phyloP scores from a whole-genome alignment of 1,139 yeast species.

The Taphrina wiesneri region DNA sequence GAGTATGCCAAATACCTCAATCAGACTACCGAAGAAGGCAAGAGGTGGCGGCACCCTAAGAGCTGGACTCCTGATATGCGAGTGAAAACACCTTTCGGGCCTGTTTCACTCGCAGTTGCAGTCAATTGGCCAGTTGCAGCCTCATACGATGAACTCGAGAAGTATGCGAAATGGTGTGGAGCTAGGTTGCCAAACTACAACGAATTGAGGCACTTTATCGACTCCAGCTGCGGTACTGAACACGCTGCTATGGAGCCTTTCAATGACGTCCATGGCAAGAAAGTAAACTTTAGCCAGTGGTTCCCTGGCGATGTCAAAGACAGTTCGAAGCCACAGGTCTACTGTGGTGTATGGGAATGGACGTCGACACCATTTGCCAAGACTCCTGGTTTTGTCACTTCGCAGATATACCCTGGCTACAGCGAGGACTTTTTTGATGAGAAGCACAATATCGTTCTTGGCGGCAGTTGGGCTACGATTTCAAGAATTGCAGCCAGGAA shows the following conservation, averaged over 20 bases:
- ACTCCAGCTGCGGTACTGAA: constrained; percentile 12
- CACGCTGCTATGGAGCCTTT: neutral
- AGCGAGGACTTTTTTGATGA: constrained; percentile 41
- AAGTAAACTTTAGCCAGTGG: constrained; percentile 39
- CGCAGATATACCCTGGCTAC: constrained; percentile 40
- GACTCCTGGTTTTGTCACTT: constrained; percentile 37
- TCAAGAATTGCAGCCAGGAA: constrained; percentile 39
- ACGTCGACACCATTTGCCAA: constrained; percentile 38
- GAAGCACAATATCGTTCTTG: constrained; percentile 41
- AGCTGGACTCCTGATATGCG: constrained; percentile 37
- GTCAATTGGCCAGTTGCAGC: constrained; percentile 40
- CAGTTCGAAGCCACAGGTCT: constrained; percentile 31
- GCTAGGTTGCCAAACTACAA: constrained; percentile 40
- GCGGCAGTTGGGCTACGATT: constrained; percentile 41
- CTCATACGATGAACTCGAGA: constrained; percentile 39
- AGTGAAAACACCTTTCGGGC: constrained; percentile 40
- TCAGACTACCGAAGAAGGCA: constrained; percentile 7
- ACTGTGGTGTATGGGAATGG: constrained; percentile 41
- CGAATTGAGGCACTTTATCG: constrained; percentile 39
- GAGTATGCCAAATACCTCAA: constrained; percentile 37
- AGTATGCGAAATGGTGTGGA: constrained; percentile 37
- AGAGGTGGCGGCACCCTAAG: constrained; percentile 14
- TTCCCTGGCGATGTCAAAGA: constrained; percentile 35
- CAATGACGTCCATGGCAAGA: constrained; percentile 35
- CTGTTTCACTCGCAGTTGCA: constrained; percentile 26